Percentiles rank a stretch among this genome's conserved stretches.
Evolutionary conservation across 768 basidiomycete genomes (phyloP).

Genomic region (Russula griseocarnosa): DNA sequence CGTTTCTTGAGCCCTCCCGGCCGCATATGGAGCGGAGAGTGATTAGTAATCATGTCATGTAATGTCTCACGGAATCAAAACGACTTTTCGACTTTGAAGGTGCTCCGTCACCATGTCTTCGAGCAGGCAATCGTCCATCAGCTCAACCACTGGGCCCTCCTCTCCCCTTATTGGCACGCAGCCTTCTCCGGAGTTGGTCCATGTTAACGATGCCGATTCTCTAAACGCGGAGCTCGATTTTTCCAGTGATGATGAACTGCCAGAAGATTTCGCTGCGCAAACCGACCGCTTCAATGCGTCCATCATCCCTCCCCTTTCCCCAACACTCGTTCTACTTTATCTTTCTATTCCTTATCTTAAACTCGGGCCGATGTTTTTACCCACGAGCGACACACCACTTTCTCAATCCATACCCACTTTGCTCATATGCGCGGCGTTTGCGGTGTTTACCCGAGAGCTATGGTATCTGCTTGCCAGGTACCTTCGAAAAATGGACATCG

Average conservation of each 20-base stretch:
- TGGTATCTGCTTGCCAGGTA: constrained; percentile 79
- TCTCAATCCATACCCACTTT: constrained; percentile 49
- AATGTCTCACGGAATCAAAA: background rate
- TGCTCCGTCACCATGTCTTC: constrained; percentile 10
- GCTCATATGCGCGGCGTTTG: constrained; percentile 50
- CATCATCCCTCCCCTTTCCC: constrained; percentile 51
- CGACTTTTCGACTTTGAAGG: background rate
- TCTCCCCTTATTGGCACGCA: constrained; percentile 14
- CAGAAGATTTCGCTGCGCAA: constrained; percentile 33
- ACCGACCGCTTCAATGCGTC: constrained; percentile 35
- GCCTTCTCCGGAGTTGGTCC: constrained; percentile 50
- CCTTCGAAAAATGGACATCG: constrained; percentile 57
- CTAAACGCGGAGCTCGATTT: constrained; percentile 34
- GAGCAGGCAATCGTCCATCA: constrained; percentile 19
- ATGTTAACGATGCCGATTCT: constrained; percentile 55
- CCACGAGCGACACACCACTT: constrained; percentile 47
- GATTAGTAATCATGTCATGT: constrained; percentile 19
- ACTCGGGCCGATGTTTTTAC: constrained; percentile 62
- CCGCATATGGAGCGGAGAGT: background rate
- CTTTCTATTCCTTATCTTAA: constrained; percentile 66
- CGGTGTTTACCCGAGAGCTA: constrained; percentile 60
- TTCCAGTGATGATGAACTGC: constrained; percentile 46
- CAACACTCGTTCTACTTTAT: constrained; percentile 60
- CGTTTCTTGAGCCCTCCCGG: too few species aligned
- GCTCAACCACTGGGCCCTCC: constrained; percentile 10